Evolutionary conservation across 352 stramenopile species (phyloP).

Genomic region (Peronosclerospora sorghi): DNA sequence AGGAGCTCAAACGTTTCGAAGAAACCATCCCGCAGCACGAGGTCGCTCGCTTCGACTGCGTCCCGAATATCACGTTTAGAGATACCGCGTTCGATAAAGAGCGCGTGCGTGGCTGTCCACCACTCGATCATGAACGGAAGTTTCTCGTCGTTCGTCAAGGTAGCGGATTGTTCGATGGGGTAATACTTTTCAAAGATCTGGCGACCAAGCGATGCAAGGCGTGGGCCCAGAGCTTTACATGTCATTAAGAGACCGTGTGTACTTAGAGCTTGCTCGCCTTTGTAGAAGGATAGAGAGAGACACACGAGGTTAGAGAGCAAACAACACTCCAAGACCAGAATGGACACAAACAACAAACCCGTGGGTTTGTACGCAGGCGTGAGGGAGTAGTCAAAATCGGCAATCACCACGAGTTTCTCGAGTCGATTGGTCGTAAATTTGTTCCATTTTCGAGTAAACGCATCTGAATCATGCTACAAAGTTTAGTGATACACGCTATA

Average conservation of each 20-base stretch:
- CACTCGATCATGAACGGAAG: constrained; percentile 71
- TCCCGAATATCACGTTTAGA: constrained; percentile 27
- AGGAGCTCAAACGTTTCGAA: constrained; percentile 52
- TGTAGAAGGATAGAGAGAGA: too few relatives aligned
- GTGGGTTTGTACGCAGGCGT: constrained; percentile 48
- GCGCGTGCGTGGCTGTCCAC: constrained; percentile 41
- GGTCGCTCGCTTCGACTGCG: constrained; percentile 38
- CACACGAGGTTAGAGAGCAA: too few relatives aligned
- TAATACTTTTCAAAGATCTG: constrained; percentile 67
- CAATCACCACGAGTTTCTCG: constrained; percentile 65
- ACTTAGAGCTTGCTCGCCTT: constrained; percentile 40
- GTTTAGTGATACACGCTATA: too few relatives aligned
- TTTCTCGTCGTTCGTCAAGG: constrained; percentile 55
- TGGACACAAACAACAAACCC: constrained; percentile 14
- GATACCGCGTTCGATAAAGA: constrained; percentile 51
- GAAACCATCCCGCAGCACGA: constrained; percentile 48
- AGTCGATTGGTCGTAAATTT: constrained; percentile 58
- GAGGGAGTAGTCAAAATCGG: constrained; percentile 77
- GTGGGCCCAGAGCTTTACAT: constrained; percentile 30
- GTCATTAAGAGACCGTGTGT: constrained; percentile 43
- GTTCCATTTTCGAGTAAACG: too few relatives aligned
- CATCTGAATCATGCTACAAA: too few relatives aligned
- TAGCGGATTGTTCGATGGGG: constrained; percentile 63
- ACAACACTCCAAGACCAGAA: too few relatives aligned
- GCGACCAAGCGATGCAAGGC: constrained; percentile 14